Conservation (phyloP, 306 rosid genomes). For the Inga leiocalycina region DNA sequence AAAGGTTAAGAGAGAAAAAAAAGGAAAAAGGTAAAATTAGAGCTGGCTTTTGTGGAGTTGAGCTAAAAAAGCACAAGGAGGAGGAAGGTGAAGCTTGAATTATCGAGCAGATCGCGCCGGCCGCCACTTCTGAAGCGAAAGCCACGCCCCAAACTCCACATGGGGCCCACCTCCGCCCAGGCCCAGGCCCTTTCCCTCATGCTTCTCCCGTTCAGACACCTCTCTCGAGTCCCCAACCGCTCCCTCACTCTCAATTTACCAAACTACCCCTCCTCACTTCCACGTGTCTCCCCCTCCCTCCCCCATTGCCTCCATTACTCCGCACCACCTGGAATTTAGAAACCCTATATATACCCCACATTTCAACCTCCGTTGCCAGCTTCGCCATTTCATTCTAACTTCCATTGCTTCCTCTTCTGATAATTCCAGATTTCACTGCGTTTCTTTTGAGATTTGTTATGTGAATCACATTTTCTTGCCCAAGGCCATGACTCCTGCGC, state of each 20-base stretch:
- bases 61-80: no score
- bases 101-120: background rate
- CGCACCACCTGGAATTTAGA: background rate
- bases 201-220: background rate
- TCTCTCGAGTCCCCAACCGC: background rate
- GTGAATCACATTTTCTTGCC: background rate
- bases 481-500: conserved; percentile 49
- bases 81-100: conserved; percentile 18
- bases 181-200: background rate
- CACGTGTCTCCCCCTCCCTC: background rate
- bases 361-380: background rate
- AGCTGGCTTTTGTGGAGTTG: no score
- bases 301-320: background rate
- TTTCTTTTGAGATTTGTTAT: background rate
- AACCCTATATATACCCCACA: conserved; percentile 16
- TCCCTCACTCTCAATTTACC: background rate
- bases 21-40: background rate
- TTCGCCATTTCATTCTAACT: background rate
- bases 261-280: background rate
- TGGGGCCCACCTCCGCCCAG: conserved; percentile 10
- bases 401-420: background rate
- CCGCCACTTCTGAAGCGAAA: conserved; percentile 23
- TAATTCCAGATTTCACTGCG: background rate
- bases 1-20: no score
- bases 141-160: conserved; percentile 9